Evolutionary conservation across 176 grass and related monocot genomes (phyloP).

Genomic region (Cenchrus americanus): DNA sequence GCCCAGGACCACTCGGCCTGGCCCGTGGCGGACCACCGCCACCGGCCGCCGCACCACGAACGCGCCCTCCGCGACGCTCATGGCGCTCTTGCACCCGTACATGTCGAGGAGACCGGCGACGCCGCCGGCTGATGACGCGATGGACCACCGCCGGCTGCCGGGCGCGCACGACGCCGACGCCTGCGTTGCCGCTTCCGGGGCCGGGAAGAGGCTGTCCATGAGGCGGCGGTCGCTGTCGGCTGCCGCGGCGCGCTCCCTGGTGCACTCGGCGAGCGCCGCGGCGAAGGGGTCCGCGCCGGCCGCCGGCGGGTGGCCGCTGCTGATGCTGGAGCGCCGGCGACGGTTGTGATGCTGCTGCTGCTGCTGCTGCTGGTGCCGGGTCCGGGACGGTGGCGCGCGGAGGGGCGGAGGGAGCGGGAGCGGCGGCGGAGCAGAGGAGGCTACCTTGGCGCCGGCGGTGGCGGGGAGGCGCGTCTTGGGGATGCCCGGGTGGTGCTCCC

Average conservation of each 20-base stretch:
- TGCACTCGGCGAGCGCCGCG: conserved; percentile 57
- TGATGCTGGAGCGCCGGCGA: not conserved
- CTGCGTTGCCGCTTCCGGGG: not conserved
- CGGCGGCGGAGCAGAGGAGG: conserved; percentile 31
- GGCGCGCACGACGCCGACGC: too few relatives aligned
- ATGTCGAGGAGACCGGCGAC: conserved; percentile 57
- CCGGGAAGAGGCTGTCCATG: conserved; percentile 42
- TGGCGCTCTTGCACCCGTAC: conserved; percentile 69
- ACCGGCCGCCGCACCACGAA: conserved; percentile 64
- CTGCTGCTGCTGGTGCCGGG: conserved; percentile 23
- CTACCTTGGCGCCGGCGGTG: not conserved
- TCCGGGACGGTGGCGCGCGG: not conserved
- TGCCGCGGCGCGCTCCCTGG: conserved; percentile 32
- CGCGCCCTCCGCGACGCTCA: conserved; percentile 58
- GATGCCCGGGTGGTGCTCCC: conserved; percentile 91
- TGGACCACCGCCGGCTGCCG: conserved; percentile 21
- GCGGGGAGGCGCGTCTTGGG: conserved; percentile 51
- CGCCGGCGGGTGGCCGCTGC: not conserved
- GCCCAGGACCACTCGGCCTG: conserved; percentile 10
- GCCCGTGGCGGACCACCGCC: not conserved
- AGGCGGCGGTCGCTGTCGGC: not conserved
- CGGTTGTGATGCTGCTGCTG: not conserved
- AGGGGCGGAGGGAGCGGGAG: conserved; percentile 40
- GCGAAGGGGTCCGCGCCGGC: conserved; percentile 45
- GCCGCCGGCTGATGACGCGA: not conserved